These are phyloP conservation scores for Zostera marina DNA, from an alignment of 116 monocot species.

Conservation along the genomic window DNA sequence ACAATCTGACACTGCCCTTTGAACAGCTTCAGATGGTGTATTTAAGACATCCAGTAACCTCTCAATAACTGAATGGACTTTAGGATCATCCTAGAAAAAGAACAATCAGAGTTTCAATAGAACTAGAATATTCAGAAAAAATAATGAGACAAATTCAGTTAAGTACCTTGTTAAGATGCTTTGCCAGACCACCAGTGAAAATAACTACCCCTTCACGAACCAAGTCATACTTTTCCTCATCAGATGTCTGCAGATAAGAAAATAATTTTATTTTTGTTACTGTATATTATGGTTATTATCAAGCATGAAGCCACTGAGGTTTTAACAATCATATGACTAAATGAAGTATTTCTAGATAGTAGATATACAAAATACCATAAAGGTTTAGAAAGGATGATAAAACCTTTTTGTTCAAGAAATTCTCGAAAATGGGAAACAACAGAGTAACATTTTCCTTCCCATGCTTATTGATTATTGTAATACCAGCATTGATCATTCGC, in stretches of 20 bases:
- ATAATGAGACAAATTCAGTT: not conserved
- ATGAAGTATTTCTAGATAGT: too few species aligned
- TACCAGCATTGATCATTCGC: constrained; percentile 96
- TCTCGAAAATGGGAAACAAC: constrained; percentile 94
- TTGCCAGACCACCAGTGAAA: constrained; percentile 91
- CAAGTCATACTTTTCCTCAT: constrained; percentile 92
- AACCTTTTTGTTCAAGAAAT: constrained; percentile 95
- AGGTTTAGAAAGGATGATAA: not conserved
- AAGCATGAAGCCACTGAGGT: not conserved
- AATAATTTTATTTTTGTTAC: not conserved
- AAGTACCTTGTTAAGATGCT: constrained; percentile 68
- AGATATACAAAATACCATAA: too few species aligned
- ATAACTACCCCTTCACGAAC: constrained; percentile 97
- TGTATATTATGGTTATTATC: constrained; percentile 1
- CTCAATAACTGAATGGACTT: constrained; percentile 84
- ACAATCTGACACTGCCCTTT: constrained; percentile 94
- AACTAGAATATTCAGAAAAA: not conserved
- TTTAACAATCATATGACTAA: too few species aligned
- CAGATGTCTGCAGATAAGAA: constrained; percentile 27
- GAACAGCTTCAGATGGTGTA: constrained; percentile 98
- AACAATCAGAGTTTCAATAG: not conserved
- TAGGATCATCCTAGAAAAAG: constrained; percentile 77
- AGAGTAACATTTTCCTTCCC: constrained; percentile 92
- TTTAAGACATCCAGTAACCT: constrained; percentile 90
- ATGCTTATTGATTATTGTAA: constrained; percentile 78